These are phyloP conservation scores for Calcarisporium arbuscula DNA, from an alignment of 2,329 filamentous ascomycete genomes.

Conservation along the genomic window DNA sequence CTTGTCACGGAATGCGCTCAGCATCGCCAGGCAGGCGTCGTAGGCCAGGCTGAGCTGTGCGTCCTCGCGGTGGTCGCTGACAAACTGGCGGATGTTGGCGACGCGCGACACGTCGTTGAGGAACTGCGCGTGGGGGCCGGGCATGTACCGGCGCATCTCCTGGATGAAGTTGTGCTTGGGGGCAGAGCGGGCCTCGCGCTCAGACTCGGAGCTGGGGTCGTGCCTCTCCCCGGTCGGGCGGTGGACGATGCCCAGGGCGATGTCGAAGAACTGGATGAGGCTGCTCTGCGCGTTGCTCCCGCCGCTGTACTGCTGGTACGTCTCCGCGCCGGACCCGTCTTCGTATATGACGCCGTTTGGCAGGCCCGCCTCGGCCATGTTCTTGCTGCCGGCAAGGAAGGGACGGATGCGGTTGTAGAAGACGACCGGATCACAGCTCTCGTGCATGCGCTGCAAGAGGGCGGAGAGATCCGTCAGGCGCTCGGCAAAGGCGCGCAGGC, in stretches of 20 bases:
- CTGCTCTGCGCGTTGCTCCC: constrained; percentile 97
- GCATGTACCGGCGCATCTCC: constrained; percentile 98
- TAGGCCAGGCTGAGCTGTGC: constrained; percentile 70
- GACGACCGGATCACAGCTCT: constrained; percentile 86
- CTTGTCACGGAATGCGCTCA: constrained; percentile 72
- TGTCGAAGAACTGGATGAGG: constrained; percentile 94
- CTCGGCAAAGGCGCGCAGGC: constrained; percentile 78
- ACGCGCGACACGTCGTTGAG: constrained; percentile 71
- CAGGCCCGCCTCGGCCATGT: constrained; percentile 91
- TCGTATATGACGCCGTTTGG: constrained; percentile 86
- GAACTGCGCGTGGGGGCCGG: constrained; percentile 84
- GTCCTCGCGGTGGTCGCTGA: constrained; percentile 56
- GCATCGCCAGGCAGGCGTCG: constrained; percentile 76
- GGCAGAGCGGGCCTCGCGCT: constrained; percentile 35
- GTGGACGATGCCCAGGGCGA: constrained; percentile 84
- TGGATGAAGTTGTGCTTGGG: constrained; percentile 76
- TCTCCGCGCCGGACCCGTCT: constrained; percentile 59
- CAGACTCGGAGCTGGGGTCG: constrained; percentile 35
- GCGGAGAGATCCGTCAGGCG: constrained; percentile 76
- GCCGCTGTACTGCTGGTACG: constrained; percentile 80
- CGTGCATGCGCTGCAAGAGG: constrained; percentile 84
- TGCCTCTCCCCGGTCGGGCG: constrained; percentile 74
- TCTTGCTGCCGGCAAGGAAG: constrained; percentile 92
- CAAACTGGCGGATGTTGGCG: constrained; percentile 82
- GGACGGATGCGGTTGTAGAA: constrained; percentile 97